A percentile compares a stretch with the other conserved stretches of the same genome.
Conservation (phyloP, 345 rosid species). For the Balakata baccata region DNA sequence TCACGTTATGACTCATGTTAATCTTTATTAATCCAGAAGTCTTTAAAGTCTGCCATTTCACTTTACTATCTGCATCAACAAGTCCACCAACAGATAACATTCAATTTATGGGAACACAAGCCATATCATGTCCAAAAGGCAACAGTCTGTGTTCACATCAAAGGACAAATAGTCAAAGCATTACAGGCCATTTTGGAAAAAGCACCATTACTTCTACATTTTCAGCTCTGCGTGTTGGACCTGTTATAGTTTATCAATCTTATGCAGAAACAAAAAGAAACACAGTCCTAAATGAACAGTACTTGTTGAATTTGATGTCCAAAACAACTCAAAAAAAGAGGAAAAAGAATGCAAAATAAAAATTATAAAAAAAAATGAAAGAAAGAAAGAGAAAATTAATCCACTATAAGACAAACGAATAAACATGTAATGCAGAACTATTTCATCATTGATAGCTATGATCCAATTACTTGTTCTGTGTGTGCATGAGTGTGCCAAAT, state of each 20-base stretch:
- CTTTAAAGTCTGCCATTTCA: slow-evolving; percentile 53
- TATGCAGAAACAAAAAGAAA: background rate
- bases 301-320: too few species aligned
- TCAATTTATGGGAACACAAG: slow-evolving; percentile 26
- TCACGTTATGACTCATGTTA: slow-evolving; percentile 50
- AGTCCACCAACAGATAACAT: slow-evolving; percentile 43
- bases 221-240: background rate
- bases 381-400: background rate
- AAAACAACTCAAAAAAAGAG: too few species aligned
- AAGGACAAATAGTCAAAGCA: slow-evolving; percentile 12
- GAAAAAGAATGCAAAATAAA: too few species aligned
- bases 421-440: background rate
- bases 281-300: background rate
- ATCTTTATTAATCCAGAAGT: slow-evolving; percentile 47
- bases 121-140: slow-evolving; percentile 19
- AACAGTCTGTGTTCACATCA: slow-evolving; percentile 17
- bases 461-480: background rate
- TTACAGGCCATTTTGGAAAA: too few species aligned
- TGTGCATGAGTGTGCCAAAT: background rate
- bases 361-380: background rate
- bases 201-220: too few species aligned
- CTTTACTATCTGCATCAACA: slow-evolving; percentile 62
- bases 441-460: background rate
- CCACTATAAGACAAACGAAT: background rate
- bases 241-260: background rate